Evolutionary conservation across 306 rosid species (phyloP), one percentile per base, ranked within the genome.

Genomic region (Prunus salicina): DNA sequence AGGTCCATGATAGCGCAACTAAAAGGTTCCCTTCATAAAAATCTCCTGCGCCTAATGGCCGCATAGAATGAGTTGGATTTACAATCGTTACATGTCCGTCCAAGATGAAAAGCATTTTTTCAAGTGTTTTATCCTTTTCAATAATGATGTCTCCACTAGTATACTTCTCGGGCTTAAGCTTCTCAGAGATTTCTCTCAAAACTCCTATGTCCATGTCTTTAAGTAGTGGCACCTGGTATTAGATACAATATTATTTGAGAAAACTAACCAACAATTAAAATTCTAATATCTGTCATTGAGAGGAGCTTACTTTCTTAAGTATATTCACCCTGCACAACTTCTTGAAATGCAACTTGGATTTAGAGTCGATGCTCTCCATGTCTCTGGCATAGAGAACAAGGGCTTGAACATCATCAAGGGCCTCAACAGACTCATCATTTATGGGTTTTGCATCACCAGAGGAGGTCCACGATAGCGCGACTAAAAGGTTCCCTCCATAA

Each of bases 101-200:
- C 2, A 60, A 19, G 16, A 78, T 71, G 65, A 51, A 78, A 7
- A 79, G 8, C 67, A 79, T 79, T 41, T 19, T 56, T n/a, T 53
- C 61, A 19, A 79, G 50, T 25, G 69, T 61, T 76, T 72, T 16
- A 19, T 32, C 78, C 22, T 72, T 53, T 41, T 24, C 10, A 72
- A 28, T 12, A 45, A 79, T 72, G 38, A 19, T 7, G 3, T 2
- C 19, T 0, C 32, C 41, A 28, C 10, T 32, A 3, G 38, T 28
- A 68, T 71, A 78, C 10, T 24, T 14, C 67, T 49, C 3, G 20
- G 72, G 81, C 27, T 62, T 51, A 12, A 78, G 46, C 32, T 51
- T 19, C 12, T 25, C 9, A 2, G 8, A 60, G 2, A 60, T 60
- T 25, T 4, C 30, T 12, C 2, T 24, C 19, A 60, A 60, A 16